These are phyloP conservation scores for Erigeron canadensis DNA, from an alignment of 129 eudicot species.

Conservation along the genomic window DNA sequence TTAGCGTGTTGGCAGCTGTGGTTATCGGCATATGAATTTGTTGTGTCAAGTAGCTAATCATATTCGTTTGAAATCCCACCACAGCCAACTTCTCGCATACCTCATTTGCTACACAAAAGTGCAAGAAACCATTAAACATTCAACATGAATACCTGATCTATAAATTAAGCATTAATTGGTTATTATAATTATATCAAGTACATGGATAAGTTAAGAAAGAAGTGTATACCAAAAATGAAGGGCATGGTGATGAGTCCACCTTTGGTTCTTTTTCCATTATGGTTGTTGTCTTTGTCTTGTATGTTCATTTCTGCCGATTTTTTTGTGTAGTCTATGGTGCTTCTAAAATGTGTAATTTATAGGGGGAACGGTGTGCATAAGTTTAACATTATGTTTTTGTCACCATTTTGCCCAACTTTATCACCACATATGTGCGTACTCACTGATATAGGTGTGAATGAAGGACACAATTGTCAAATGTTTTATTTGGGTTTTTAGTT, in stretches of 20 bases:
- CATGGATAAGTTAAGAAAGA: not conserved
- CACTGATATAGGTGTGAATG: constrained; percentile 25
- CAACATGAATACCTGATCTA: not conserved
- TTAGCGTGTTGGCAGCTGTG: constrained; percentile 70
- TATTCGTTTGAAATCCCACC: constrained; percentile 74
- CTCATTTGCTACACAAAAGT: constrained; percentile 54
- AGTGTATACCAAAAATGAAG: constrained; percentile 38
- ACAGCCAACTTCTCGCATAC: constrained; percentile 66
- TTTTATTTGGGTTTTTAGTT: too few relatives aligned
- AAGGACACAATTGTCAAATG: constrained; percentile 11
- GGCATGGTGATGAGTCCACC: constrained; percentile 49
- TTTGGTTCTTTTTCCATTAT: constrained; percentile 28
- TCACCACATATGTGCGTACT: constrained; percentile 21
- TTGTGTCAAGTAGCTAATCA: constrained; percentile 75
- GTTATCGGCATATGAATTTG: constrained; percentile 73
- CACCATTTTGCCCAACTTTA: constrained; percentile 24
- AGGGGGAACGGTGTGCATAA: constrained; percentile 22
- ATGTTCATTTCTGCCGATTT: constrained; percentile 29
- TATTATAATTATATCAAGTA: not conserved
- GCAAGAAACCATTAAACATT: not conserved
- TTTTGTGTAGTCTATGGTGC: constrained; percentile 20
- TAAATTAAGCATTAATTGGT: not conserved
- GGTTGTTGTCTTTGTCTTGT: constrained; percentile 21
- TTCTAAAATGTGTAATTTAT: constrained; percentile 16
- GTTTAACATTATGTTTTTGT: constrained; percentile 30